Conservation (phyloP, 208 protist genomes). For the Naegleria fowleri region DNA sequence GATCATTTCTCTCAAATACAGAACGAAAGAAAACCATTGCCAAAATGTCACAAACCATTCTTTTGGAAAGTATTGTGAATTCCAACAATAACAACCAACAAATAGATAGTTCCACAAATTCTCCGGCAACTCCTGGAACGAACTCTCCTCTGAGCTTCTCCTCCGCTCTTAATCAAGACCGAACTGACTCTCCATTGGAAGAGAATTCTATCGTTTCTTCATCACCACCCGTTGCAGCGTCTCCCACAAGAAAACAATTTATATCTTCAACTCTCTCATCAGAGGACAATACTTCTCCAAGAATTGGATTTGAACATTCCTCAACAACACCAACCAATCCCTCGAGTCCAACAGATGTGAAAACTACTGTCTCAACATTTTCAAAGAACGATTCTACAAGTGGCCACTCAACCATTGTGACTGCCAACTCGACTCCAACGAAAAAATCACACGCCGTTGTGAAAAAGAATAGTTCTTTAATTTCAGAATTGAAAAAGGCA, state of each 20-base stretch:
- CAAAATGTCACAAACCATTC: neutral
- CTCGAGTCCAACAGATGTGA: neutral
- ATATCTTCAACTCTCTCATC: too few species aligned
- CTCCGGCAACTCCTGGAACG: too few species aligned
- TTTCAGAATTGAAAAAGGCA: neutral
- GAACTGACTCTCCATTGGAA: too few species aligned
- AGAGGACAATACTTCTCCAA: too few species aligned
- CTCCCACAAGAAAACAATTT: too few species aligned
- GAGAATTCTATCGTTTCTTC: too few species aligned
- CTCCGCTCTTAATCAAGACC: too few species aligned
- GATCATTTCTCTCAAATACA: neutral
- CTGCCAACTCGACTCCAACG: neutral
- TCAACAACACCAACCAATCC: neutral
- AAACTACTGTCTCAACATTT: neutral
- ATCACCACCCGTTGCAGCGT: too few species aligned
- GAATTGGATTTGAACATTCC: neutral
- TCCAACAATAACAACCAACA: too few species aligned
- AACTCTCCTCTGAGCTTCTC: too few species aligned
- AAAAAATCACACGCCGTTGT: neutral
- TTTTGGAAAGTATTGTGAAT: neutral
- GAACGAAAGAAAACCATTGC: neutral
- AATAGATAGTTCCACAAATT: too few species aligned
- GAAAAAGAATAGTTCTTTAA: neutral
- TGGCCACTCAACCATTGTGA: neutral
- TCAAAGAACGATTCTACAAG: neutral